Conservation (phyloP, 2,329 filamentous ascomycete genomes). For the Fusarium pseudonygamai region DNA sequence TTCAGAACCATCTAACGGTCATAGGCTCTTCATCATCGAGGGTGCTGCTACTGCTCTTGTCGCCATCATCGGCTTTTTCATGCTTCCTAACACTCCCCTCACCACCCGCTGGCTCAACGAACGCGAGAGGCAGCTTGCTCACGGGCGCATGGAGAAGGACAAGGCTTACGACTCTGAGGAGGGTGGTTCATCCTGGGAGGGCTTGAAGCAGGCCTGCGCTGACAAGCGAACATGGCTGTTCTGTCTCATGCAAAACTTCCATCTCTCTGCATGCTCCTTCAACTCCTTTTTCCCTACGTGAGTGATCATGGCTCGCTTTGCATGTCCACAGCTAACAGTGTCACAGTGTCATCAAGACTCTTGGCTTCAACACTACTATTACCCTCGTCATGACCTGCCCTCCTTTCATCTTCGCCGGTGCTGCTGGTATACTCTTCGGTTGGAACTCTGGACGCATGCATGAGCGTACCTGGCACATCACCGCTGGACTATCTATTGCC, state of each 20-base stretch:
- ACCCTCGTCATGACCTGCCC: constrained; percentile 63
- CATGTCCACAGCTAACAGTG: neutral
- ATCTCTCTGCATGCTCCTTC: constrained; percentile 59
- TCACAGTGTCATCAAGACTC: constrained; percentile 56
- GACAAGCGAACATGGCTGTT: constrained; percentile 64
- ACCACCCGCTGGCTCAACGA: constrained; percentile 56
- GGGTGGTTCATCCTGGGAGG: constrained; percentile 53
- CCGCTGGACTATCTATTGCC: constrained; percentile 52
- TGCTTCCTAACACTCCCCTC: constrained; percentile 53
- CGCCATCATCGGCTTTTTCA: constrained; percentile 44
- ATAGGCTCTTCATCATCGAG: constrained; percentile 59
- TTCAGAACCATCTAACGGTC: neutral
- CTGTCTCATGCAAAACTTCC: constrained; percentile 65
- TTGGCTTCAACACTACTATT: constrained; percentile 59
- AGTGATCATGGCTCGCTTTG: neutral
- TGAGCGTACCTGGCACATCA: constrained; percentile 62
- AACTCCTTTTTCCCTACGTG: constrained; percentile 58
- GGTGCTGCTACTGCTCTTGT: constrained; percentile 55
- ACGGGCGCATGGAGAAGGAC: constrained; percentile 59
- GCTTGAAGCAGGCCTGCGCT: constrained; percentile 58
- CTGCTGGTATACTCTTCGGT: constrained; percentile 56
- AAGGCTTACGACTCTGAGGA: constrained; percentile 57
- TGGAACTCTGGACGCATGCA: constrained; percentile 60
- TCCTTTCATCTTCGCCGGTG: constrained; percentile 61
- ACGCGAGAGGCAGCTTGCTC: constrained; percentile 59